These are phyloP conservation scores for Neltuma alba DNA, from an alignment of 306 rosid species.

Conservation along the genomic window DNA sequence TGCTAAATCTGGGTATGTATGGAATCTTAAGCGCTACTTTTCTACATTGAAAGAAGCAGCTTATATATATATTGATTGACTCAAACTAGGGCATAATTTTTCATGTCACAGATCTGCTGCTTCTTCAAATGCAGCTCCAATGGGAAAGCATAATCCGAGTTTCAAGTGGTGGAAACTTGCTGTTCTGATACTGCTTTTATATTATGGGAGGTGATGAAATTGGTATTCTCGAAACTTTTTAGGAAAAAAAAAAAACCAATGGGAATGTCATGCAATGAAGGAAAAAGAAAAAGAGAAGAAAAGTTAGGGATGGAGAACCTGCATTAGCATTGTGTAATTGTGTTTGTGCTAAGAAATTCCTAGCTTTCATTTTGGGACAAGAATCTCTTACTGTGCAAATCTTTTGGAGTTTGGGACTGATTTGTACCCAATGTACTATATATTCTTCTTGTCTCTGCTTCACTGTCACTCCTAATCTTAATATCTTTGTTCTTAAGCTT, in stretches of 20 bases:
- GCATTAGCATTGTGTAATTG: slow-evolving; percentile 42
- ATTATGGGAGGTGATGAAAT: slow-evolving; percentile 43
- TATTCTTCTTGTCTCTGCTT: slow-evolving; percentile 5
- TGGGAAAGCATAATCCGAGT: slow-evolving; percentile 34
- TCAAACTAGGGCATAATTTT: background rate
- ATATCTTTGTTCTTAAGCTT: slow-evolving; percentile 16
- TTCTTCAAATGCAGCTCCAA: slow-evolving; percentile 54
- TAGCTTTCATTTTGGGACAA: slow-evolving; percentile 66
- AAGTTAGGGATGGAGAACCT: slow-evolving; percentile 35
- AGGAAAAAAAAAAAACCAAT: background rate
- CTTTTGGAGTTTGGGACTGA: slow-evolving; percentile 10
- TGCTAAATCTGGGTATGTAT: slow-evolving; percentile 66
- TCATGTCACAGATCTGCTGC: slow-evolving; percentile 49
- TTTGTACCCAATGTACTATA: slow-evolving; percentile 20
- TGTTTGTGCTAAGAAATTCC: slow-evolving; percentile 59
- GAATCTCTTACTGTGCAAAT: slow-evolving; percentile 59
- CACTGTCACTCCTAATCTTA: background rate
- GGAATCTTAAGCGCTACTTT: slow-evolving; percentile 4
- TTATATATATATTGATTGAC: background rate
- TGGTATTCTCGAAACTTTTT: background rate
- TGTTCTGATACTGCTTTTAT: slow-evolving; percentile 46
- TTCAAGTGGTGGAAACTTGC: slow-evolving; percentile 48
- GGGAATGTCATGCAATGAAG: background rate
- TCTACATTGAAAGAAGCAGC: background rate
- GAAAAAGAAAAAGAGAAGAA: slow-evolving; percentile 30